Base-by-base conservation (phyloP, 192 early-diverging fungal genomes). In the Podila clonocystis region DNA sequence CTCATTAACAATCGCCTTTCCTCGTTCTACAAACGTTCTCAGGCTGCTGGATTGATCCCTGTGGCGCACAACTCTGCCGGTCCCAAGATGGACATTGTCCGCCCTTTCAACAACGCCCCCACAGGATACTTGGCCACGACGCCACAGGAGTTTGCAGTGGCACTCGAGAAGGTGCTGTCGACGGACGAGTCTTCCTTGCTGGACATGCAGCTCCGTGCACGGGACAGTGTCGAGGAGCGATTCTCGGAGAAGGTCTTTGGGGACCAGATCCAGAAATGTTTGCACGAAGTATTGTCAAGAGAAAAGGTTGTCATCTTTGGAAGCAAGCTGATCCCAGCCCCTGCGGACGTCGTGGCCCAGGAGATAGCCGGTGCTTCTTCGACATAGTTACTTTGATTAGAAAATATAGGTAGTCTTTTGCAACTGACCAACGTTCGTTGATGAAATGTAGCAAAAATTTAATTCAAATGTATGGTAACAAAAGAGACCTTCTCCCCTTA, bases 21-120 rank as follows among this genome's bases (percentile, higher is more conserved):
- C 0, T 15, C n/a, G 0, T 55, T 31, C 34, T 50, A 12, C 13
- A 36, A 58, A 36, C 31, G 24, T 50, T 30, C 38, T 0, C 38
- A 95, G 92, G 94, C 96, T 26, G 91, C 94, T 13, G 96, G 95
- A 26, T 60, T 96, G 50, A 89, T 97, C 19, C 84, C 93, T 17
- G 72, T 97, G 9, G 94, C 91, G 17, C 91, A 97, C 73, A 89
- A 94, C 72, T 96, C 94, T 20, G 96, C 90, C 30, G 96, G 96
- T 0, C 96, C 96, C 5, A 91, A 93, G 68, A 84, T 91, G 85
- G 96, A 97, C 77, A 97, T 96, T 83, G 89, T 97, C 2, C 74
- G 74, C 1, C 80, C 83, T 2, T 87, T 86, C 57, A 70, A 84
- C 64, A 84, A 72, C 33, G 41, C 82, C 29, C 80, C 77, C 1